Conservation (phyloP, 1,139 yeast genomes). For the Candida pseudoviswanathii region DNA sequence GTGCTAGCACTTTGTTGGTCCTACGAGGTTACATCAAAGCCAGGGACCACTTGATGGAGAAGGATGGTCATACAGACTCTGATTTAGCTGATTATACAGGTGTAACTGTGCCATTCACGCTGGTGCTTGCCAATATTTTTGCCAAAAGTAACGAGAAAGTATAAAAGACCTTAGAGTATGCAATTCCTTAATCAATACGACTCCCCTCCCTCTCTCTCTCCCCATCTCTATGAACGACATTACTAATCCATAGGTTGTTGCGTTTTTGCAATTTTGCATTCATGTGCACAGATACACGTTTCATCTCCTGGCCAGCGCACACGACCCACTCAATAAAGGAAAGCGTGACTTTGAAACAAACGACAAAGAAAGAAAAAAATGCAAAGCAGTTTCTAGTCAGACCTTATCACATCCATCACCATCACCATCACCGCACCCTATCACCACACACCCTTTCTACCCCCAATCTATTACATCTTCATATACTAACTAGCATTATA, state of each 20-base stretch:
- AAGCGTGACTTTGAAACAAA: neutral
- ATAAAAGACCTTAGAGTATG: too few species aligned
- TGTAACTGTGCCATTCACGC: conserved; percentile 21
- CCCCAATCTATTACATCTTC: conserved; percentile 1
- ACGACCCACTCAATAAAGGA: neutral
- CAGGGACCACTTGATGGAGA: conserved; percentile 35
- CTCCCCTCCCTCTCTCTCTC: neutral
- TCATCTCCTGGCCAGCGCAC: conserved; percentile 1
- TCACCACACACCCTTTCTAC: neutral
- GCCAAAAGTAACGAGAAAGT: conserved; percentile 13
- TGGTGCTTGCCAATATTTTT: conserved; percentile 20
- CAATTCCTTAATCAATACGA: neutral
- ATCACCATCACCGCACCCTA: conserved; percentile 1
- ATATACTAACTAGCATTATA: conserved; percentile 3
- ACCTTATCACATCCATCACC: conserved; percentile 4
- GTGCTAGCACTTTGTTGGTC: conserved; percentile 37
- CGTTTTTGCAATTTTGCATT: neutral
- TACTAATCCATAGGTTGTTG: too few species aligned
- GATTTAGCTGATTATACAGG: conserved; percentile 22
- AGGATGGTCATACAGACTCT: conserved; percentile 19
- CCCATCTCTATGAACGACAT: too few species aligned
- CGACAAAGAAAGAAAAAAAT: neutral
- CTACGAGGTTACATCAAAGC: conserved; percentile 53
- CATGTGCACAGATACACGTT: neutral
- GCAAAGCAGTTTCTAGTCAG: neutral